phyloP scores from a whole-genome alignment of 1,139 yeast genomes.

The Meyerozyma sp. region DNA sequence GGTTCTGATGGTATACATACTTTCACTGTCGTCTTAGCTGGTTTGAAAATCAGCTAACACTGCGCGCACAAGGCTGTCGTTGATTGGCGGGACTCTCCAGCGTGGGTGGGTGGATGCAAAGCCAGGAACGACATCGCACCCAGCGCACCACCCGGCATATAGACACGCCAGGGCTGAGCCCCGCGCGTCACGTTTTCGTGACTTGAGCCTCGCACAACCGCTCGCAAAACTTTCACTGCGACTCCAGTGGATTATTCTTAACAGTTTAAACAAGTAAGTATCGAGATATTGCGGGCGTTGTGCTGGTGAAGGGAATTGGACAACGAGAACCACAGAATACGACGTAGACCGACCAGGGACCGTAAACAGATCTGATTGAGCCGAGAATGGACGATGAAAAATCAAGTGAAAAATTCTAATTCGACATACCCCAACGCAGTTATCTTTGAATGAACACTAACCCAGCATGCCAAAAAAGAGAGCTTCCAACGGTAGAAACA shows the following conservation, averaged over 20 bases:
- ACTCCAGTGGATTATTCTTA: constrained; percentile 1
- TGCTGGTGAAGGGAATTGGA: not conserved
- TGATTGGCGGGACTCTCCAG: not conserved
- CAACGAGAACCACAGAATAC: not conserved
- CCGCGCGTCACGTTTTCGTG: not conserved
- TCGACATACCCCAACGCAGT: not conserved
- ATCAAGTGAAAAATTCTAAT: not conserved
- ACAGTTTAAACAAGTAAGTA: constrained; percentile 1
- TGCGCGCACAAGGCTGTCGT: not conserved
- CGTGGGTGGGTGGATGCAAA: not conserved
- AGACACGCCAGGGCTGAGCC: not conserved
- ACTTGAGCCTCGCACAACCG: constrained; percentile 2
- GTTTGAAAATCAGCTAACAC: constrained; percentile 1
- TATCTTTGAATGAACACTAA: constrained; percentile 7
- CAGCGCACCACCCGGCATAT: not conserved
- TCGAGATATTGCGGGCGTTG: not conserved
- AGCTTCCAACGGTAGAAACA: constrained; percentile 99
- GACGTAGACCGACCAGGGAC: not conserved
- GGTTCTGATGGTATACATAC: not conserved
- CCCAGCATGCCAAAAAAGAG: constrained; percentile 98
- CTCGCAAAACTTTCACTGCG: constrained; percentile 2
- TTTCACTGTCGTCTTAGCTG: not conserved
- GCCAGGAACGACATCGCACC: not conserved
- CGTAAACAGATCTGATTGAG: not conserved
- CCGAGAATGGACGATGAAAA: not conserved